phyloP scores from a whole-genome alignment of 768 basidiomycete genomes.

The Tulasnella calospora region DNA sequence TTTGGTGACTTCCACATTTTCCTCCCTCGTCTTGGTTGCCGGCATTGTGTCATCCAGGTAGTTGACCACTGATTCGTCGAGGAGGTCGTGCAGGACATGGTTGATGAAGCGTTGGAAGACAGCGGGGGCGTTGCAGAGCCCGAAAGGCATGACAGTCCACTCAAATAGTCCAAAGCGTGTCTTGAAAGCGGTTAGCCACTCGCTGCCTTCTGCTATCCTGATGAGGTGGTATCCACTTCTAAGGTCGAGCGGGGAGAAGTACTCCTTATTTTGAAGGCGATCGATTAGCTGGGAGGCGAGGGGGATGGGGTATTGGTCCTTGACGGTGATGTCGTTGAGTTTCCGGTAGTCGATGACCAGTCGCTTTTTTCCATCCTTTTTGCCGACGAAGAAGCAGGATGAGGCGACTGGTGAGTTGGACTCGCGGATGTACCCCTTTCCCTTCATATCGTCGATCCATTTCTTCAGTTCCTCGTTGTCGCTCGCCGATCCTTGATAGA shows the following conservation, averaged over 20 bases:
- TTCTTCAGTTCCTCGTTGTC: too few species aligned
- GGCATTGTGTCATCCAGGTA: constrained; percentile 33
- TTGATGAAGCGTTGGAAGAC: constrained; percentile 32
- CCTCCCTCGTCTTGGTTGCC: constrained; percentile 26
- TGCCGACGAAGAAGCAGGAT: constrained; percentile 33
- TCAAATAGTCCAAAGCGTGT: constrained; percentile 32
- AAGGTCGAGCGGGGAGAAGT: constrained; percentile 33
- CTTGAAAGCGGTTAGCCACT: constrained; percentile 38
- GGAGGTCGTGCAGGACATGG: constrained; percentile 29
- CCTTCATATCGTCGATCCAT: too few species aligned
- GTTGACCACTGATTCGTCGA: constrained; percentile 26
- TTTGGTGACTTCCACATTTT: constrained; percentile 24
- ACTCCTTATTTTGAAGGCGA: constrained; percentile 24
- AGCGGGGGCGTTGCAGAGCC: constrained; percentile 32
- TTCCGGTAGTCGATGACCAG: constrained; percentile 30
- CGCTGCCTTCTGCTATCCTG: constrained; percentile 31
- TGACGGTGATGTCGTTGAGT: constrained; percentile 29
- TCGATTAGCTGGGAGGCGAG: constrained; percentile 27
- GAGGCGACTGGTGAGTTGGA: constrained; percentile 30
- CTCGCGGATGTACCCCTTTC: constrained; percentile 28
- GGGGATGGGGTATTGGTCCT: constrained; percentile 30
- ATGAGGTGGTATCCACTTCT: constrained; percentile 32
- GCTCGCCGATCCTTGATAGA: too few species aligned
- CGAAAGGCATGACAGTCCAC: constrained; percentile 32
- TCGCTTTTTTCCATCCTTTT: constrained; percentile 30